These are phyloP conservation scores for Aspergillus unguis DNA, from an alignment of 2,329 filamentous ascomycete species.

Conservation along the genomic window DNA sequence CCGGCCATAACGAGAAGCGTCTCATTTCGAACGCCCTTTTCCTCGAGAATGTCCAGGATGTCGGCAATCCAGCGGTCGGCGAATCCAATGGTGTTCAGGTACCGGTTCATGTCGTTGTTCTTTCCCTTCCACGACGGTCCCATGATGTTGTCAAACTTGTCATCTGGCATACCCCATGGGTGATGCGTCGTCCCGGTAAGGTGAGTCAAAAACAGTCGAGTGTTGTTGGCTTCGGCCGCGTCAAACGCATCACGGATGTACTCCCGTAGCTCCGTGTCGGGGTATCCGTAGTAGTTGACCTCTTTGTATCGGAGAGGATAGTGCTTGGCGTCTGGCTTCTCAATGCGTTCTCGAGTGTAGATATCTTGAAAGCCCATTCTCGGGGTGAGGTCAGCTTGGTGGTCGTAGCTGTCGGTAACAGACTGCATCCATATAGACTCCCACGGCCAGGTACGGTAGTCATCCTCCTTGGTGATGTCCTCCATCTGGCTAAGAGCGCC, in stretches of 20 bases:
- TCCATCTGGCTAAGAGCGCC: constrained; percentile 24
- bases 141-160: constrained; percentile 25
- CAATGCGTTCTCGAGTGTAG: constrained; percentile 27
- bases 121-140: constrained; percentile 16
- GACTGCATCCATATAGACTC: constrained; percentile 35
- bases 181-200: constrained; percentile 36
- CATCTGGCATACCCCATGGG: constrained; percentile 30
- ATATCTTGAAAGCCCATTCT: constrained; percentile 28
- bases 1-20: constrained; percentile 34
- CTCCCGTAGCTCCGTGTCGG: constrained; percentile 30
- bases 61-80: constrained; percentile 32
- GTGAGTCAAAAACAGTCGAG: constrained; percentile 33
- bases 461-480: constrained; percentile 21
- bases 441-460: constrained; percentile 34
- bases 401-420: constrained; percentile 30
- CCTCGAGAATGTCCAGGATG: constrained; percentile 29
- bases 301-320: constrained; percentile 25
- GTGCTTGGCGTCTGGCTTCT: constrained; percentile 24
- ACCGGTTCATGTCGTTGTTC: constrained; percentile 12
- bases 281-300: constrained; percentile 34
- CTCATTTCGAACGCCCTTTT: constrained; percentile 31
- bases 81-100: constrained; percentile 25
- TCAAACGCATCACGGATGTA: constrained; percentile 34
- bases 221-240: constrained; percentile 29
- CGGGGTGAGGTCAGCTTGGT: constrained; percentile 28